Conservation (phyloP, 2,329 filamentous ascomycete genomes). For the Cytospora piceicola region DNA sequence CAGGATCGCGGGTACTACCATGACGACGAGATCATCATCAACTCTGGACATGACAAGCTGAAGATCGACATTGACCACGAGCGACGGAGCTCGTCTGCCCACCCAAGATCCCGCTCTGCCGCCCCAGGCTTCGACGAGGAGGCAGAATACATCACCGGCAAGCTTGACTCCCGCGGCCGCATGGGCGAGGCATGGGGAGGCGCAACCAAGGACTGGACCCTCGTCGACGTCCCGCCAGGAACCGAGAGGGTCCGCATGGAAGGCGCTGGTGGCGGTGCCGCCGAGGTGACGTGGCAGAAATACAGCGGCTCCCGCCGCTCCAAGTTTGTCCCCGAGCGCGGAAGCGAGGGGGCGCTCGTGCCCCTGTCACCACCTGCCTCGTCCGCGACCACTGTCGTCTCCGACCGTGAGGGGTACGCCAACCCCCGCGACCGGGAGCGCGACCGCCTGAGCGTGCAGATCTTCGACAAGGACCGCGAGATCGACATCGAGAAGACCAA, state of each 20-base stretch:
- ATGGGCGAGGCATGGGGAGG: conserved; percentile 76
- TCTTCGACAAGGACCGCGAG: conserved; percentile 49
- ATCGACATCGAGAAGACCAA: conserved; percentile 60
- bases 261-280: conserved; percentile 72
- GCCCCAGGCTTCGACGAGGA: conserved; percentile 65
- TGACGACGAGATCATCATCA: conserved; percentile 71
- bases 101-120: conserved; percentile 57
- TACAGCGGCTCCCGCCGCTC: conserved; percentile 78
- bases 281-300: conserved; percentile 78
- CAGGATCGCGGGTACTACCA: conserved; percentile 48
- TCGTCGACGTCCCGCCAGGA: conserved; percentile 83
- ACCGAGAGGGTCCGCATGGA: conserved; percentile 84
- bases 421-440: conserved; percentile 42
- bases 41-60: conserved; percentile 57
- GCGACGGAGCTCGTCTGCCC: conserved; percentile 40
- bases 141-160: conserved; percentile 62
- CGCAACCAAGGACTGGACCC: conserved; percentile 76
- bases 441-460: conserved; percentile 50
- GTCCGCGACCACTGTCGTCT: conserved; percentile 34
- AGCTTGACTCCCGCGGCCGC: conserved; percentile 63
- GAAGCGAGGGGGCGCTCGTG: conserved; percentile 43
- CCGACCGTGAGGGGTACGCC: conserved; percentile 36
- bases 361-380: conserved; percentile 42
- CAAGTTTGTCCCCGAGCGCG: conserved; percentile 73
- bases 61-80: conserved; percentile 48